Conservation (phyloP, 2,329 filamentous ascomycete species). For the Neonectria ditissima region DNA sequence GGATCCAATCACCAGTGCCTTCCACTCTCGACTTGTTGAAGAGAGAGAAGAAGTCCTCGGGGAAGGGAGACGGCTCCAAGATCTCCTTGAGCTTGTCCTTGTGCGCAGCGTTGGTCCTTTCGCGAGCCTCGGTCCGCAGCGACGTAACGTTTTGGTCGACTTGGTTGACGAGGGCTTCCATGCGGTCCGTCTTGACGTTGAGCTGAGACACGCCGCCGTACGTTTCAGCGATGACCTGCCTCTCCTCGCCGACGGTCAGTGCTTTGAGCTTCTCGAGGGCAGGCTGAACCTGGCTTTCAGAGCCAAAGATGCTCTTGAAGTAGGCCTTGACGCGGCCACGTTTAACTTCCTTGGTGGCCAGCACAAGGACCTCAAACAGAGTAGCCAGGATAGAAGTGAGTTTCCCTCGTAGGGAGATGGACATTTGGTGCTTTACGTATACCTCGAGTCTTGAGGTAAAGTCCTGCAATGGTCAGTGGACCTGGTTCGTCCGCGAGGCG, state of each 20-base stretch:
- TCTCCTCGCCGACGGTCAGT: constrained; percentile 56
- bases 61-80: constrained; percentile 56
- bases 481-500: background rate
- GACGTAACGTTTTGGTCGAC: constrained; percentile 52
- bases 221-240: constrained; percentile 59
- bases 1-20: constrained; percentile 61
- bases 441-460: constrained; percentile 57
- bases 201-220: constrained; percentile 52
- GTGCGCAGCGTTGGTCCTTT: constrained; percentile 48
- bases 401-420: constrained; percentile 52
- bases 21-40: constrained; percentile 55
- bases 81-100: constrained; percentile 55
- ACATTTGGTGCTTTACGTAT: constrained; percentile 55
- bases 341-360: constrained; percentile 56
- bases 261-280: constrained; percentile 55
- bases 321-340: constrained; percentile 56
- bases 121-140: constrained; percentile 51
- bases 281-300: constrained; percentile 54
- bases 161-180: constrained; percentile 50
- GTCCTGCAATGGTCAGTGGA: constrained; percentile 45
- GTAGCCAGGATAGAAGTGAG: constrained; percentile 56
- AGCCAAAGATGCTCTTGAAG: constrained; percentile 54
- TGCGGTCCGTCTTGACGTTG: constrained; percentile 51
- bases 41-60: constrained; percentile 56
- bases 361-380: constrained; percentile 58